phyloP scores from a whole-genome alignment of 345 rosid genomes.

The Trapa bicornis region DNA sequence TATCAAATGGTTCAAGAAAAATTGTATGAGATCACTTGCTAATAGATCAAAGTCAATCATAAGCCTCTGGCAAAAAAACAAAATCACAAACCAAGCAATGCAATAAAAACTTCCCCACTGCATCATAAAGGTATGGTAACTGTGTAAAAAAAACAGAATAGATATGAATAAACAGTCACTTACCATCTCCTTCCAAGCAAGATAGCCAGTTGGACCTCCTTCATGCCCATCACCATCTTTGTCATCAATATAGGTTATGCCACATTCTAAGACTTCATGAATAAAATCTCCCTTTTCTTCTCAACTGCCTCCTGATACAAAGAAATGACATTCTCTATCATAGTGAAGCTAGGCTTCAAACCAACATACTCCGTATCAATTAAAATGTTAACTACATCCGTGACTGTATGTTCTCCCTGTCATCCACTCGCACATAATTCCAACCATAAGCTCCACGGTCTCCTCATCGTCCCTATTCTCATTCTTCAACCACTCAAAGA shows the following conservation, averaged over 20 bases:
- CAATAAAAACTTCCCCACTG: too few species aligned
- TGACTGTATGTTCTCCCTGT: slow-evolving; percentile 44
- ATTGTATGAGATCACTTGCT: neutral
- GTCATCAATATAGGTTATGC: slow-evolving; percentile 28
- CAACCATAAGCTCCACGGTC: slow-evolving; percentile 90
- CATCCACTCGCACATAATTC: slow-evolving; percentile 80
- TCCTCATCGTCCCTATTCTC: slow-evolving; percentile 74
- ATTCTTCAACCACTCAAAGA: slow-evolving; percentile 81
- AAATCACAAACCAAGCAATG: too few species aligned
- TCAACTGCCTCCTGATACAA: slow-evolving; percentile 68
- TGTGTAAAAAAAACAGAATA: neutral
- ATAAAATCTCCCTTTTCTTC: slow-evolving; percentile 47
- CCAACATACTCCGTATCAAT: slow-evolving; percentile 93
- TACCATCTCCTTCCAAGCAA: slow-evolving; percentile 96
- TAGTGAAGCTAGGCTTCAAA: slow-evolving; percentile 70
- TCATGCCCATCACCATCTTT: slow-evolving; percentile 38
- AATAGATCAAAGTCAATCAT: too few species aligned
- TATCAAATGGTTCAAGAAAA: neutral
- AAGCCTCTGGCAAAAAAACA: too few species aligned
- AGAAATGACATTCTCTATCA: slow-evolving; percentile 83
- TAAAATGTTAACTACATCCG: slow-evolving; percentile 58
- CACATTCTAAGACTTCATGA: slow-evolving; percentile 53
- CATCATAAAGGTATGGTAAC: neutral
- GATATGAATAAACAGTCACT: slow-evolving; percentile 2
- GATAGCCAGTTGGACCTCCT: slow-evolving; percentile 87